These are phyloP conservation scores for Coniochaeta ligniaria DNA, from an alignment of 2,329 filamentous ascomycete species.

Conservation along the genomic window DNA sequence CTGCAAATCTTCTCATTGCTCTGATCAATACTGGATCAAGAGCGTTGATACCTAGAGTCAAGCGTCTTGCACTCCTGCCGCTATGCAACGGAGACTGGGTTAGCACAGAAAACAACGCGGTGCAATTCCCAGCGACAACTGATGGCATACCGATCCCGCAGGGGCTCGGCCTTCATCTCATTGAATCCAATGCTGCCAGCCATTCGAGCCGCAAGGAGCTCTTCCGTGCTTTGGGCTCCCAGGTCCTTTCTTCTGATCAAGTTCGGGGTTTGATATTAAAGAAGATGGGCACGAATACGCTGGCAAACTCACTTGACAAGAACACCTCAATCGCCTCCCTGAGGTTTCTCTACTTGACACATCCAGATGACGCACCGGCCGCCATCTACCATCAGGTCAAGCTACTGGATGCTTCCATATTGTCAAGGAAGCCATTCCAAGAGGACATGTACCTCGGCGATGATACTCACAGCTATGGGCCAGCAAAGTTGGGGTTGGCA, in stretches of 20 bases:
- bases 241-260: neutral
- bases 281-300: neutral
- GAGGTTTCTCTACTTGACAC: neutral
- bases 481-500: neutral
- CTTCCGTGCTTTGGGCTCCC: neutral
- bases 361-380: neutral
- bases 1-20: slow-evolving; percentile 10
- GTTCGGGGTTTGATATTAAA: neutral
- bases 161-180: neutral
- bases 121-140: neutral
- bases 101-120: neutral
- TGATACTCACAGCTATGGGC: neutral
- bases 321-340: neutral
- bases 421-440: neutral
- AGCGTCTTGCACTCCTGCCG: neutral
- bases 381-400: neutral
- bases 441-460: neutral
- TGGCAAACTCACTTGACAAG: neutral
- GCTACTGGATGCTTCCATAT: slow-evolving; percentile 1
- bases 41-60: neutral
- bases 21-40: neutral
- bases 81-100: slow-evolving; percentile 10
- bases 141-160: neutral
- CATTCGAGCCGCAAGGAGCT: neutral
- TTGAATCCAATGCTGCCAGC: neutral